Evolutionary conservation across 2,329 filamentous ascomycete genomes (phyloP), one percentile per base, ranked within the genome.

Genomic region (Aspergillus versicolor): DNA sequence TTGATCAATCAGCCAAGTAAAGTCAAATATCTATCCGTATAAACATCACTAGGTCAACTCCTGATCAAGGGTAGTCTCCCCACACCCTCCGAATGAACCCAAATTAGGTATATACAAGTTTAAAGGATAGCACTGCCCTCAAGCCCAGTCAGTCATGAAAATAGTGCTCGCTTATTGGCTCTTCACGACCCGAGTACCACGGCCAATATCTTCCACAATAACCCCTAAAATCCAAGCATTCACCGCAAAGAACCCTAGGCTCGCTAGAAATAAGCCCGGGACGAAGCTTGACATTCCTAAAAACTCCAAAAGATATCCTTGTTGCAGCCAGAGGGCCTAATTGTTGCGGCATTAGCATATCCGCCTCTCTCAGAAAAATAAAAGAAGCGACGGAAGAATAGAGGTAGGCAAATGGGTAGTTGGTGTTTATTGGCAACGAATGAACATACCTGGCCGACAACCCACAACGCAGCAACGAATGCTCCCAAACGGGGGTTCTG

Each of bases 211-310:
- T 2, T 72, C 71, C 6, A 97, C 82, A 43, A 97, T 86, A 46
- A 95, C 79, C 0, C 90, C 90, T 40, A 99, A 71, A 54, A 97
- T 90, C 86, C 91, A 95, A 64, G 87, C 88, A 71, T 99, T 97
- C 15, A 92, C 84, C 1, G 86, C 72, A 70, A 97, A 97, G 77
- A 99, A 97, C 0, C 77, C 76, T 13, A 96, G 73, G 0, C 90
- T 88, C 0, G 91, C 82, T 0, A 84, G 62, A 85, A 91, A 97
- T 1, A 99, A 77, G 0, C 92, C 92, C 0, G 92, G 92, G 9
- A 91, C 82, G 70, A 97, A 99, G 0, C 89, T 92, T 60, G 91
- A 93, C 21, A 80, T 68, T 0, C 93, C 94, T 2, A 96, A 75
- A 61, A 93, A 93, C 71, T 94, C 90, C 1, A 94, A 84, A 58